Evolutionary conservation across 164 flowering plant genomes (phyloP), one percentile per base, ranked within the genome.

Genomic region (Nymphaea colorata): DNA sequence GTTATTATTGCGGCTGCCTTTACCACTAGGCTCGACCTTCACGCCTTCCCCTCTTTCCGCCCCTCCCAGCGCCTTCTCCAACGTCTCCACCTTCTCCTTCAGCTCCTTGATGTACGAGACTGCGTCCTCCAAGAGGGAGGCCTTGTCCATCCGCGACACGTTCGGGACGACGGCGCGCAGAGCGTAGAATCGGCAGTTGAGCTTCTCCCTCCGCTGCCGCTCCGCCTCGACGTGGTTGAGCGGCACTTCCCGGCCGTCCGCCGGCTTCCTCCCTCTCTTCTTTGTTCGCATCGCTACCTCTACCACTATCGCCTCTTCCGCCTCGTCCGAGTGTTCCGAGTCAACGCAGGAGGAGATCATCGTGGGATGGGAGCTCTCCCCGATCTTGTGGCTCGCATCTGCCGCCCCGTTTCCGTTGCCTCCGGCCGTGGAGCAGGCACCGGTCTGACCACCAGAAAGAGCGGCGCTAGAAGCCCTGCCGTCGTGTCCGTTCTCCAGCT

Each of bases 141-240:
- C 97, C 68, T 89, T 91, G 84, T 91, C 95, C 97, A 91, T 89
- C 62, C 86, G 73, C 5, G 95, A 89, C 57, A 91, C 95, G 74
- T 87, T 84, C 0, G 95, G 95, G n/a, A 91, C 95, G 43, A 85
- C 97, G 0, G 90, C 76, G 0, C 97, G 85, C 3, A 91, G 83
- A 0, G 93, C 93, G 76, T 87, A 91, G 82, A 91, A 91, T 43
- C 90, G 76, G 78, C 79, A 83, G 84, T 91, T 89, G 36, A 91
- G 86, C 80, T 85, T 91, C 85, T 89, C 95, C n/a, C 97, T 77
- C 59, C 97, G 74, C 75, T 85, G 93, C 65, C 97, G 64, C 81
- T 91, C 97, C 5, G 97, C 97, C 77, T 87, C 97, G 65, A 88
- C 95, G 69, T 87, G 97, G 82, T 85, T 86, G 70, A 83, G 3